A percentile compares a stretch with the other conserved stretches of the same genome.
Evolutionary conservation across 257 asterid genomes (phyloP).

Genomic region (Solanum neorickii): DNA sequence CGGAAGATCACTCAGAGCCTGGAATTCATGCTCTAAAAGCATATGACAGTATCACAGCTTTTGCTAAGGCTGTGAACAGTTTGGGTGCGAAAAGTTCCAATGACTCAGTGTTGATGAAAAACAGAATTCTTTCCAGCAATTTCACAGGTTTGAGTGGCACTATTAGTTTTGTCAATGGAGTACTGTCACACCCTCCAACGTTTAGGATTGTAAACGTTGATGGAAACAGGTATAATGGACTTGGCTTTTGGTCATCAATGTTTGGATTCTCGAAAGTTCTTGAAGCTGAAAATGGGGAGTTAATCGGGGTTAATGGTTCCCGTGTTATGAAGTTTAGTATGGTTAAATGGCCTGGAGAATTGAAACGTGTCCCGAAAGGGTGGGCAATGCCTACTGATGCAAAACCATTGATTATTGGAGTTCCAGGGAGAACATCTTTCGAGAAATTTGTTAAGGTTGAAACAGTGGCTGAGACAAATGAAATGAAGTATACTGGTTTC

Average conservation of each 20-base stretch:
- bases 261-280: constrained; percentile 6
- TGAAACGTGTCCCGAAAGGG: constrained; percentile 28
- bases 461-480: background rate
- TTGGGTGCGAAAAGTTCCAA: background rate
- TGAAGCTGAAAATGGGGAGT: background rate
- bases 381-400: constrained; percentile 32
- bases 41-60: constrained; percentile 25
- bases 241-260: constrained; percentile 25
- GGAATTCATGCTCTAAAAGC: constrained; percentile 30
- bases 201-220: constrained; percentile 24
- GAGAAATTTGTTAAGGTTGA: constrained; percentile 16
- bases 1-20: constrained; percentile 16
- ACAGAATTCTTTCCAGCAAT: constrained; percentile 7
- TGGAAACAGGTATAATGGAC: constrained; percentile 19
- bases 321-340: background rate
- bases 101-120: constrained; percentile 6
- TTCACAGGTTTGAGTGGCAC: constrained; percentile 30
- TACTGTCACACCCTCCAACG: background rate
- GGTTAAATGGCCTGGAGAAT: constrained; percentile 34
- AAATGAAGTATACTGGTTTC: constrained; percentile 9
- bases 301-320: background rate
- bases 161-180: constrained; percentile 7
- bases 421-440: constrained; percentile 14
- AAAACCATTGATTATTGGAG: constrained; percentile 24
- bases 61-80: constrained; percentile 1